These are phyloP conservation scores for Saccharum hybrid DNA, from an alignment of 202 grass and related monocot genomes.

Conservation along the genomic window DNA sequence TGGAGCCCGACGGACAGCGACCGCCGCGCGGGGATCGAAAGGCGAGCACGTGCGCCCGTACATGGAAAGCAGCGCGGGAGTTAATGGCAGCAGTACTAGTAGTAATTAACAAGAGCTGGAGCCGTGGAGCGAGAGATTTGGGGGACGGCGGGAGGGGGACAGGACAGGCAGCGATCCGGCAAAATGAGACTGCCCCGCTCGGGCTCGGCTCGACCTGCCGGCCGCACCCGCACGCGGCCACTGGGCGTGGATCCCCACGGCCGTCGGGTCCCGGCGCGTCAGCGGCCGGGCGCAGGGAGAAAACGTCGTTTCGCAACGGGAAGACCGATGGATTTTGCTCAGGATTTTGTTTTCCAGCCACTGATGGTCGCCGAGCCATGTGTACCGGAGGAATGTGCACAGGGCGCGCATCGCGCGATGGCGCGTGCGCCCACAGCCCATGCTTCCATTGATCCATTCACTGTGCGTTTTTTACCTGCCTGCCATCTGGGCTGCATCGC, in stretches of 20 bases:
- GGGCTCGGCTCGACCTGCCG: conserved; percentile 18
- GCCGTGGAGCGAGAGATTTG: conserved; percentile 4
- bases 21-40: not conserved
- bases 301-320: conserved; percentile 19
- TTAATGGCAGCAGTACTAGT: conserved; percentile 32
- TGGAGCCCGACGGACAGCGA: conserved; percentile 15
- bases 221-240: not conserved
- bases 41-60: conserved; percentile 46
- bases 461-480: conserved; percentile 40
- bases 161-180: conserved; percentile 27
- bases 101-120: not conserved
- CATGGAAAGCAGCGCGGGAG: conserved; percentile 40
- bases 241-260: conserved; percentile 49
- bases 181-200: conserved; percentile 3
- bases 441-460: conserved; percentile 35
- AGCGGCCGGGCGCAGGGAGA: not conserved
- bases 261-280: conserved; percentile 9
- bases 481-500: not conserved
- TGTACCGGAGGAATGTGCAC: conserved; percentile 47
- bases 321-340: conserved; percentile 30
- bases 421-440: conserved; percentile 1
- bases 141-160: not conserved
- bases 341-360: conserved; percentile 23
- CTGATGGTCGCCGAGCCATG: not conserved
- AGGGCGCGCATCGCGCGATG: not conserved